These are phyloP conservation scores for Fusarium protoensiforme DNA, from an alignment of 2,329 filamentous ascomycete genomes.

Conservation along the genomic window DNA sequence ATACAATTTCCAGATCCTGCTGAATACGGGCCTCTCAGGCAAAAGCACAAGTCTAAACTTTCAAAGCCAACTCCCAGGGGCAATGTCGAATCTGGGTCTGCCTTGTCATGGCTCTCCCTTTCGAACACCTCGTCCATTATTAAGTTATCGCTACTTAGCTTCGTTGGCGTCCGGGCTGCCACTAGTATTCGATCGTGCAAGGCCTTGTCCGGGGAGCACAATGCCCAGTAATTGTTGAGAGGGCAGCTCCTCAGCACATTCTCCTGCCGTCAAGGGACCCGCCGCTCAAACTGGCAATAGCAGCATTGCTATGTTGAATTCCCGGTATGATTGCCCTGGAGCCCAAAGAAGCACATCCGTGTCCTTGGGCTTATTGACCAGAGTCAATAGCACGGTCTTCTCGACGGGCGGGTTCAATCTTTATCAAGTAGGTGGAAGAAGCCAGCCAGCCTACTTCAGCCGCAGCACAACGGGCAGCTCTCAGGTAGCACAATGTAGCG, in stretches of 20 bases:
- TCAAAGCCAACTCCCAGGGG: constrained; percentile 4
- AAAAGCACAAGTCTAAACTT: constrained; percentile 14
- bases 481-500: constrained; percentile 78
- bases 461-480: constrained; percentile 61
- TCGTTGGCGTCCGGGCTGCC: not conserved
- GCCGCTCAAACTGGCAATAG: not conserved
- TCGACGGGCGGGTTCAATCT: not conserved
- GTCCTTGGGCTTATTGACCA: not conserved
- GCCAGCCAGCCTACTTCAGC: constrained; percentile 41
- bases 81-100: not conserved
- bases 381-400: not conserved
- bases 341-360: not conserved
- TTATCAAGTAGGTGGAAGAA: constrained; percentile 8
- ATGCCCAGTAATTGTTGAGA: not conserved
- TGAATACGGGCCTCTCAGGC: not conserved
- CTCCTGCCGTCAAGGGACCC: not conserved
- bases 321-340: not conserved
- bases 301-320: not conserved
- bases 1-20: not conserved
- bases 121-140: not conserved
- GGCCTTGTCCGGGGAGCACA: not conserved
- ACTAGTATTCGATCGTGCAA: not conserved
- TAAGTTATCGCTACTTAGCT: not conserved
- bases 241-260: not conserved
- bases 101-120: not conserved